Percentiles rank a stretch among this genome's conserved stretches.
phyloP scores from a whole-genome alignment of 768 basidiomycete species.

The Pholiota molesta region DNA sequence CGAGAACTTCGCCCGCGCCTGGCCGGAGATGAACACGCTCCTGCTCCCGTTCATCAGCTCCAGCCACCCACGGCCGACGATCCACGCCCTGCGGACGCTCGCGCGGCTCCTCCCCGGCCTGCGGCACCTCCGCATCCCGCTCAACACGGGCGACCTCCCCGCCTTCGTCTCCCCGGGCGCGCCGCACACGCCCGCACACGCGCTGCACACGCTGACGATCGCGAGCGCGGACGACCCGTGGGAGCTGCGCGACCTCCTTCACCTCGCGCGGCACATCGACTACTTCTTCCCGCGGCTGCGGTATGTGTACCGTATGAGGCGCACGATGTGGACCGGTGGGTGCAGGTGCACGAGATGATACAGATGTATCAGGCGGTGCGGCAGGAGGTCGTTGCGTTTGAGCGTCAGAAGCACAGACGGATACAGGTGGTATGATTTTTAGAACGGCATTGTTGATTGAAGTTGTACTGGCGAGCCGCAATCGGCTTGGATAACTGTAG shows the following conservation, averaged over 20 bases:
- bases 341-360: slow-evolving; percentile 30
- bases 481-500: background rate
- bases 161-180: slow-evolving; percentile 16
- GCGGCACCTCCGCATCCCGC: slow-evolving; percentile 24
- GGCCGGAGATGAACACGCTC: slow-evolving; percentile 29
- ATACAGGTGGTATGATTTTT: background rate
- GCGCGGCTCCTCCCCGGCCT: slow-evolving; percentile 23
- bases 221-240: slow-evolving; percentile 26
- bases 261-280: slow-evolving; percentile 30
- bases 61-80: slow-evolving; percentile 21
- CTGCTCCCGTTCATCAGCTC: slow-evolving; percentile 27
- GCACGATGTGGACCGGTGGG: slow-evolving; percentile 28
- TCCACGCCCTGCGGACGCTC: slow-evolving; percentile 23
- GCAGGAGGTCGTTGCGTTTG: slow-evolving; percentile 23
- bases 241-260: slow-evolving; percentile 27
- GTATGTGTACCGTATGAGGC: slow-evolving; percentile 21
- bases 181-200: slow-evolving; percentile 17
- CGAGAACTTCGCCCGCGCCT: slow-evolving; percentile 26
- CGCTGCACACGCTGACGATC: slow-evolving; percentile 24
- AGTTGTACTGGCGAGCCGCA: background rate
- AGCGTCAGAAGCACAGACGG: slow-evolving; percentile 1
- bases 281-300: slow-evolving; percentile 27
- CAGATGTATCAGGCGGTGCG: slow-evolving; percentile 32
- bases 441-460: background rate
- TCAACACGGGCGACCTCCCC: slow-evolving; percentile 23